A percentile compares a stretch with the other conserved stretches of the same genome.
Conservation (phyloP, 2,329 filamentous ascomycete species). For the Aspergillus fumigatiaffinis region DNA sequence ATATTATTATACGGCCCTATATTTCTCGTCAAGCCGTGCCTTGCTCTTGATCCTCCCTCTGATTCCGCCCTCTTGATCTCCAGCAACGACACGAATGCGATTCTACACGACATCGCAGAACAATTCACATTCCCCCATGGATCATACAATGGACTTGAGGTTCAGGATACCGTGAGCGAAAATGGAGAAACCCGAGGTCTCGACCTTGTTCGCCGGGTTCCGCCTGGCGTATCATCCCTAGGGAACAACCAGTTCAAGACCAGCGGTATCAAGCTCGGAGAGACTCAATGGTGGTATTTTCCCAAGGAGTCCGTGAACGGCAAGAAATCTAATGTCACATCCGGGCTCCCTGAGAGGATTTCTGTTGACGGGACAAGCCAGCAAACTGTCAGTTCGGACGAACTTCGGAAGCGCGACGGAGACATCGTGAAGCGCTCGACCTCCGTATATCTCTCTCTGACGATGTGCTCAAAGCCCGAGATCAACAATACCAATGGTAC, state of each 20-base stretch:
- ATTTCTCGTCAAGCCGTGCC: conserved; percentile 57
- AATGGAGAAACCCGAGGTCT: conserved; percentile 28
- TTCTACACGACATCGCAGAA: conserved; percentile 34
- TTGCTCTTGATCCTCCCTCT: conserved; percentile 62
- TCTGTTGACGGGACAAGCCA: conserved; percentile 21
- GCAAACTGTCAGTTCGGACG: conserved; percentile 1
- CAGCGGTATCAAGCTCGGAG: conserved; percentile 60
- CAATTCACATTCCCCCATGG: conserved; percentile 24
- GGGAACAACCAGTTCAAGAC: conserved; percentile 62
- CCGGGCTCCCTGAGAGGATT: conserved; percentile 29
- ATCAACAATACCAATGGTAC: conserved; percentile 44
- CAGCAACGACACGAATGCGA: conserved; percentile 47
- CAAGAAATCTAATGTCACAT: conserved; percentile 31
- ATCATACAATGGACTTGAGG: conserved; percentile 28
- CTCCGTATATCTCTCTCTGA: conserved; percentile 76
- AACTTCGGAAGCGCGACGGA: conserved; percentile 17
- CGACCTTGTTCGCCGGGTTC: conserved; percentile 55
- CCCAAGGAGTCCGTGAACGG: conserved; percentile 53
- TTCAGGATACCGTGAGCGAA: conserved; percentile 28
- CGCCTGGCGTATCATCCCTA: conserved; percentile 47
- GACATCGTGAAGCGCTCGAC: conserved; percentile 32
- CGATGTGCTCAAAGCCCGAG: conserved; percentile 75
- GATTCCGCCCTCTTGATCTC: conserved; percentile 48
- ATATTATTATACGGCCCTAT: conserved; percentile 57
- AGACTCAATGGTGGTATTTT: conserved; percentile 62